These are phyloP conservation scores for Penstemon davidsonii DNA, from an alignment of 257 asterid species.

Conservation along the genomic window DNA sequence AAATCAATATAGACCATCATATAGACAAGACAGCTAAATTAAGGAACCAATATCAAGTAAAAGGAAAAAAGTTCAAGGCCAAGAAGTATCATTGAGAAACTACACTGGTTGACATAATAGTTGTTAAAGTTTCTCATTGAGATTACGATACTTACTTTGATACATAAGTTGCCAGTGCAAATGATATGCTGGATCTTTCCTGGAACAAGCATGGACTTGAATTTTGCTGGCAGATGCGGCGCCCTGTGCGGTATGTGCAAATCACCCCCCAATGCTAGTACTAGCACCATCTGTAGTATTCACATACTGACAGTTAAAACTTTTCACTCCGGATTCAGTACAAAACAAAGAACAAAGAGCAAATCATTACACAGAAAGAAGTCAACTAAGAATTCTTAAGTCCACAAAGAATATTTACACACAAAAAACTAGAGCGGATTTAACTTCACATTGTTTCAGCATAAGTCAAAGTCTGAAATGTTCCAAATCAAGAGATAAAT, in stretches of 20 bases:
- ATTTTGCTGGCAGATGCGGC: constrained; percentile 87
- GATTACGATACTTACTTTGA: constrained; percentile 53
- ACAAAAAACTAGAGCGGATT: background rate
- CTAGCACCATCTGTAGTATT: constrained; percentile 71
- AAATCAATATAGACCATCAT: no score
- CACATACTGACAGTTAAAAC: constrained; percentile 17
- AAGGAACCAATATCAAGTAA: background rate
- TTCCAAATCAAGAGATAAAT: no score
- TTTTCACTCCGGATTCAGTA: constrained; percentile 14
- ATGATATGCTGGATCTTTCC: constrained; percentile 94
- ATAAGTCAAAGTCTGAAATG: no score
- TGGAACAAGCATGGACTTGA: constrained; percentile 98
- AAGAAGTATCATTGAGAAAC: background rate
- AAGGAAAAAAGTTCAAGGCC: background rate
- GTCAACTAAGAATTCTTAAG: no score
- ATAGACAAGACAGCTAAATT: no score
- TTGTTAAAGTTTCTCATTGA: no score
- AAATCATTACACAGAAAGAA: no score
- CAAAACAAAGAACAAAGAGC: background rate
- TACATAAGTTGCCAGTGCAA: constrained; percentile 84
- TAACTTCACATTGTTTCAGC: no score
- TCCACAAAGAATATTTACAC: no score
- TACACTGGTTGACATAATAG: background rate
- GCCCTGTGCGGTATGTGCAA: constrained; percentile 95
- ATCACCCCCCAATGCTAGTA: constrained; percentile 96